phyloP scores from a whole-genome alignment of 2,329 filamentous ascomycete genomes.

The Dendryphion nanum region DNA sequence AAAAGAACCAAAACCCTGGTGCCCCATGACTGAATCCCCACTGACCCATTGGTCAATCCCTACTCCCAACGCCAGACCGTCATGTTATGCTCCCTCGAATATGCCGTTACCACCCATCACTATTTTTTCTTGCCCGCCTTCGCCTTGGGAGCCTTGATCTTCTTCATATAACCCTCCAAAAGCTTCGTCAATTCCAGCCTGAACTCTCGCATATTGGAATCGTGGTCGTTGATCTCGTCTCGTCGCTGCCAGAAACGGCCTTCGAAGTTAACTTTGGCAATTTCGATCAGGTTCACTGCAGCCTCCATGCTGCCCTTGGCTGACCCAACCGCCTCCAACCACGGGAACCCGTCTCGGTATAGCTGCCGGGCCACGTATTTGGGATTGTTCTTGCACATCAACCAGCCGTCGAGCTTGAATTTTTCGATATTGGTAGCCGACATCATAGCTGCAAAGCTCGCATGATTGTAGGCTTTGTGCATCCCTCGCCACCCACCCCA shows the following conservation, averaged over 20 bases:
- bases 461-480: slow-evolving; percentile 33
- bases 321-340: slow-evolving; percentile 33
- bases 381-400: slow-evolving; percentile 4
- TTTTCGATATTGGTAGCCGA: slow-evolving; percentile 27
- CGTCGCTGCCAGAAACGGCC: neutral
- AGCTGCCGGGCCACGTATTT: slow-evolving; percentile 23
- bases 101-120: no score
- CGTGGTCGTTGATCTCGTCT: neutral
- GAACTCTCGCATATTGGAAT: slow-evolving; percentile 11
- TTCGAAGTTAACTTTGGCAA: slow-evolving; percentile 5
- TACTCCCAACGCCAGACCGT: no score
- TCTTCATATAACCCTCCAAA: slow-evolving; percentile 17
- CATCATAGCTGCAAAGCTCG: slow-evolving; percentile 29
- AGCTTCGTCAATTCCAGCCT: slow-evolving; percentile 15
- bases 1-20: no score
- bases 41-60: no score
- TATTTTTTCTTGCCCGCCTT: no score
- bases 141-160: no score
- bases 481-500: slow-evolving; percentile 23
- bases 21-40: no score
- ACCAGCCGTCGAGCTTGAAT: slow-evolving; percentile 19
- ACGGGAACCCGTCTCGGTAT: slow-evolving; percentile 37
- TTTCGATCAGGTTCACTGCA: slow-evolving; percentile 23
- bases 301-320: slow-evolving; percentile 28
- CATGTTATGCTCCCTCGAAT: no score